Conservation (phyloP, 1,284 basidiomycete species). For the Moesziomyces antarcticus region DNA sequence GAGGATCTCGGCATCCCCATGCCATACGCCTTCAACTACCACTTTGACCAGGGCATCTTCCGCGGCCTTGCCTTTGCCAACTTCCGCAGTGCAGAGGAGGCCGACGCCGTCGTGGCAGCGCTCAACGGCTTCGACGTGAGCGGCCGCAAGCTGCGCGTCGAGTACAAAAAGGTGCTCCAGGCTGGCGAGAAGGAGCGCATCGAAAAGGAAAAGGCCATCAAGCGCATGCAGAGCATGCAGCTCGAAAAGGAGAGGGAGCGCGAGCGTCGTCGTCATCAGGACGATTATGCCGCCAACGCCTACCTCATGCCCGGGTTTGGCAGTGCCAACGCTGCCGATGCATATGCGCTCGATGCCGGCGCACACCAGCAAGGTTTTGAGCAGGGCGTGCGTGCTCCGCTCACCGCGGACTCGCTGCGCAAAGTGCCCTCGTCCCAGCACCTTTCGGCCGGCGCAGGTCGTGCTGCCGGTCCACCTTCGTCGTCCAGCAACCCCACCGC, state of each 20-base stretch:
- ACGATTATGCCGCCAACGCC: slow-evolving; percentile 47
- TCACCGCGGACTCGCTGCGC: slow-evolving; percentile 48
- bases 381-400: slow-evolving; percentile 20
- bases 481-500: slow-evolving; percentile 66
- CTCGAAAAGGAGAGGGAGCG: slow-evolving; percentile 62
- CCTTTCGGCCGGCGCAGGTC: slow-evolving; percentile 14
- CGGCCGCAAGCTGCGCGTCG: slow-evolving; percentile 96
- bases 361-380: slow-evolving; percentile 19
- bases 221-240: slow-evolving; percentile 80
- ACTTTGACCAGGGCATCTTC: slow-evolving; percentile 76
- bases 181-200: slow-evolving; percentile 99
- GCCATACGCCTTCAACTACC: slow-evolving; percentile 95
- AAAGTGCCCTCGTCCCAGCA: slow-evolving; percentile 45
- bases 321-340: slow-evolving; percentile 7
- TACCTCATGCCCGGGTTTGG: slow-evolving; percentile 47
- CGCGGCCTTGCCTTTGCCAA: slow-evolving; percentile 98
- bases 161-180: slow-evolving; percentile 99
- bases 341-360: neutral
- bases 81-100: slow-evolving; percentile 89
- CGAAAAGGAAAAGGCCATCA: slow-evolving; percentile 97
- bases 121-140: slow-evolving; percentile 90
- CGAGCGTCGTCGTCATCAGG: slow-evolving; percentile 47
- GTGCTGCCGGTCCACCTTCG: slow-evolving; percentile 31
- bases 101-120: slow-evolving; percentile 93
- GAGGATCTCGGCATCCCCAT: slow-evolving; percentile 92